Percentiles rank a stretch among this genome's conserved stretches.
Evolutionary conservation across 2,329 filamentous ascomycete species (phyloP).

Genomic region (Colletotrichum liaoningense): DNA sequence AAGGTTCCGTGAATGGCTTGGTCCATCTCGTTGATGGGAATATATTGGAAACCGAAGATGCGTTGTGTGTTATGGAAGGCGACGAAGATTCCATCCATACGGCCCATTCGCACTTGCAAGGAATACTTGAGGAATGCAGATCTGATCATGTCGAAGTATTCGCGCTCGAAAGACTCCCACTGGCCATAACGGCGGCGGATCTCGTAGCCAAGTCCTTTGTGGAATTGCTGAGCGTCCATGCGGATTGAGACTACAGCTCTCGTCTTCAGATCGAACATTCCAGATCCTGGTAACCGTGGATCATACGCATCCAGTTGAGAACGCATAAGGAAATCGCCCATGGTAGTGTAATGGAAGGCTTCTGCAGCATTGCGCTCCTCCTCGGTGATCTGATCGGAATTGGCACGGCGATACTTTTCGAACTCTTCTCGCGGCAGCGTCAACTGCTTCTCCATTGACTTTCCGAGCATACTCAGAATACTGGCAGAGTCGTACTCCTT

Average conservation of each 20-base stretch:
- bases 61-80: conserved; percentile 95
- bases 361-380: conserved; percentile 80
- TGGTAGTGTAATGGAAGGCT: conserved; percentile 86
- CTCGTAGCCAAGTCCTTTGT: conserved; percentile 87
- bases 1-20: conserved; percentile 86
- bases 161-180: conserved; percentile 93
- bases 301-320: conserved; percentile 96
- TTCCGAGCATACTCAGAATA: conserved; percentile 90
- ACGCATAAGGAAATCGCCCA: conserved; percentile 91
- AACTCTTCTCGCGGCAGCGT: conserved; percentile 86
- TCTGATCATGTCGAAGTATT: conserved; percentile 97
- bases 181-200: conserved; percentile 80
- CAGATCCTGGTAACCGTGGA: conserved; percentile 84
- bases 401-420: conserved; percentile 81
- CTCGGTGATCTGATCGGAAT: conserved; percentile 75
- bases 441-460: conserved; percentile 95
- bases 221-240: conserved; percentile 81
- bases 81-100: conserved; percentile 99
- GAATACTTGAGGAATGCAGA: conserved; percentile 97
- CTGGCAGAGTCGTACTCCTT: conserved; percentile 90
- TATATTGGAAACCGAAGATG: conserved; percentile 98
- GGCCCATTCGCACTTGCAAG: conserved; percentile 93
- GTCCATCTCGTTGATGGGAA: conserved; percentile 90
- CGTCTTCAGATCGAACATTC: conserved; percentile 97
- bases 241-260: conserved; percentile 91